Base-by-base conservation (phyloP, 164 flowering plant genomes). In the Dillenia suffruticosa region DNA sequence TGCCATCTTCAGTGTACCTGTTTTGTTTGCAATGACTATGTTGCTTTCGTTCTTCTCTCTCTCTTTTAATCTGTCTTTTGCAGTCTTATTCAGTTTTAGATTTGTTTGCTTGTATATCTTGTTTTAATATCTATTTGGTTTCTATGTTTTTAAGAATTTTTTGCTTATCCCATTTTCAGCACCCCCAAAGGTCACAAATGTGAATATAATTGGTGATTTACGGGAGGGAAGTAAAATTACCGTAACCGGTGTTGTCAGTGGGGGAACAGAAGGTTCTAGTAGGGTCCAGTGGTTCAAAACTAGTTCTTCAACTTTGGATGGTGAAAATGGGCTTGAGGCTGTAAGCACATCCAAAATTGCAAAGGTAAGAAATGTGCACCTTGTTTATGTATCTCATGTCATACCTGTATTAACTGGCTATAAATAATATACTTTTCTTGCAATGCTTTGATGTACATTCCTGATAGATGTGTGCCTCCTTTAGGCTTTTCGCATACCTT, bases 271-370 rank as follows among this genome's bases (percentile, higher is more conserved):
- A 78, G 97, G 89, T 59, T 84, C 94, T 47, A 94, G 99, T 73
- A 85, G 90, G 79, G 96, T 92, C 56, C 99, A 94, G 72, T 94
- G 99, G 99, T 94, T 89, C 51, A 94, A 86, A 80, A 74, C 93
- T 56, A 77, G 71, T 58, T 85, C 77, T 63, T 73, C 85, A 19
- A 66, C 63, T 51, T 71, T 89, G 68, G 82, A 74, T 62, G 83
- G 67, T 56, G 96, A 88, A 66, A 77, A 77, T 71, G 77, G 69
- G 69, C 86, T 91, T 51, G 97, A 91, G 77, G 86, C 86, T 59
- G 61, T 94, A 60, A 86, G 85, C 72, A 72, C 95, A 12, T 84
- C 92, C 54, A 94, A 94, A 74, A 80, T 88, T 73, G 90, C 99
- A 2, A 94, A 94, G 90, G 99, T 92, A 59, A 59, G 57, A 22